These are phyloP conservation scores for Boletus bicolor DNA, from an alignment of 768 basidiomycete species.

Conservation along the genomic window DNA sequence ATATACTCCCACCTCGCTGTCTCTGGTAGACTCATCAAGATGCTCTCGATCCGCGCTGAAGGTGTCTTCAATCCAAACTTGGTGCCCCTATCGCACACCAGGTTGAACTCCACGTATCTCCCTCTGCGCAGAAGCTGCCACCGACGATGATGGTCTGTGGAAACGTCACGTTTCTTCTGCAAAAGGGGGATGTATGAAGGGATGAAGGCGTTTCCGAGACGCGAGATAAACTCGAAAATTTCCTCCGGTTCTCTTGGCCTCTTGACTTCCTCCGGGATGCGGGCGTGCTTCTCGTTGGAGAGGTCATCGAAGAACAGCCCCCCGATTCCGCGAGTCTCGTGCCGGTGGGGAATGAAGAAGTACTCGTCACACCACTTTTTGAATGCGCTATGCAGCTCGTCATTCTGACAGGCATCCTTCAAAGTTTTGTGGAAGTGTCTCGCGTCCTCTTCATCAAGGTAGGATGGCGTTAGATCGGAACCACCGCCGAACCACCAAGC, in stretches of 20 bases:
- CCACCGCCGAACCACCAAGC: conserved; percentile 99
- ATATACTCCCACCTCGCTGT: conserved; percentile 90
- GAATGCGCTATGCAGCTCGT: conserved; percentile 72
- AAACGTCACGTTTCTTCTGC: conserved; percentile 53
- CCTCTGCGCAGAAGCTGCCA: conserved; percentile 94
- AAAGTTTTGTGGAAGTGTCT: conserved; percentile 81
- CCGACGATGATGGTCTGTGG: conserved; percentile 65
- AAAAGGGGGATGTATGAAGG: conserved; percentile 92
- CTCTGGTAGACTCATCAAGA: conserved; percentile 86
- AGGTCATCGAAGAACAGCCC: conserved; percentile 98
- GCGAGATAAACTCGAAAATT: conserved; percentile 72
- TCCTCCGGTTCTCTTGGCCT: conserved; percentile 61
- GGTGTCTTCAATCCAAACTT: conserved; percentile 85
- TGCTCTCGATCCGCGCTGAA: conserved; percentile 84
- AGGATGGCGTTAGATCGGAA: conserved; percentile 89
- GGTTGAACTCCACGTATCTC: conserved; percentile 93
- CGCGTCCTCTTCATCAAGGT: conserved; percentile 86
- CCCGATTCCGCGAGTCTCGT: conserved; percentile 85
- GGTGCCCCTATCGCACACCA: conserved; percentile 83
- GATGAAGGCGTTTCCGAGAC: conserved; percentile 76
- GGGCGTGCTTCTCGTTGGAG: conserved; percentile 58
- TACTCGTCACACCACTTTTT: conserved; percentile 99
- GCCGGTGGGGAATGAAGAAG: conserved; percentile 87
- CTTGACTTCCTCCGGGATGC: conserved; percentile 43
- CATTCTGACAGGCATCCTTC: conserved; percentile 70